A percentile compares a stretch with the other conserved stretches of the same genome.
These are phyloP conservation scores for Astragalus glycyphyllos DNA, from an alignment of 306 rosid species.

Conservation along the genomic window DNA sequence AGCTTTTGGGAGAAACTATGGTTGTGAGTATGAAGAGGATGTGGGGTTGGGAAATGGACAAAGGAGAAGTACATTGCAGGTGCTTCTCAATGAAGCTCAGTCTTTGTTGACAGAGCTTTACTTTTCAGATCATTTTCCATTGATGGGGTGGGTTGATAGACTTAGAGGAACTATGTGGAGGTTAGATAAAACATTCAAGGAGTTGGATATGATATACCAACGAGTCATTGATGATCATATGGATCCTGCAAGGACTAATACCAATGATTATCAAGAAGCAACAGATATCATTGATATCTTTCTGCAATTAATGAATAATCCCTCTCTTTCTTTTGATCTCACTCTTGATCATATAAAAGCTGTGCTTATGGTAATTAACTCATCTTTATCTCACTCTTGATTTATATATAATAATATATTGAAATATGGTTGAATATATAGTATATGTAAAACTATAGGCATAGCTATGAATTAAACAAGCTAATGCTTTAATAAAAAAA, in stretches of 20 bases:
- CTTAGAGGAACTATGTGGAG: constrained; percentile 35
- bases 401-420: no score
- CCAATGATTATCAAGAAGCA: constrained; percentile 13
- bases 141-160: constrained; percentile 62
- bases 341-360: constrained; percentile 49
- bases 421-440: no score
- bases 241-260: neutral
- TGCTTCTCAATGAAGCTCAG: constrained; percentile 48
- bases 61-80: constrained; percentile 43
- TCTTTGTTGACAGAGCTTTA: constrained; percentile 41
- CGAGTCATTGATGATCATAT: constrained; percentile 47
- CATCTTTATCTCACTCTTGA: neutral
- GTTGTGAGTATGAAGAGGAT: constrained; percentile 23
- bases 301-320: constrained; percentile 21
- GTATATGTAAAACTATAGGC: no score
- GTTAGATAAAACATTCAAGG: constrained; percentile 44
- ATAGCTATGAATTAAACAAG: no score
- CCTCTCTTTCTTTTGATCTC: constrained; percentile 40
- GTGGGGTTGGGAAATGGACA: constrained; percentile 1
- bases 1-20: constrained; percentile 54
- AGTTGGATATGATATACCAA: constrained; percentile 55
- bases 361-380: constrained; percentile 45
- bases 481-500: no score
- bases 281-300: constrained; percentile 42
- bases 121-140: constrained; percentile 50